Conservation (phyloP, 2,329 filamentous ascomycete genomes). For the Mariannaea elegans region DNA sequence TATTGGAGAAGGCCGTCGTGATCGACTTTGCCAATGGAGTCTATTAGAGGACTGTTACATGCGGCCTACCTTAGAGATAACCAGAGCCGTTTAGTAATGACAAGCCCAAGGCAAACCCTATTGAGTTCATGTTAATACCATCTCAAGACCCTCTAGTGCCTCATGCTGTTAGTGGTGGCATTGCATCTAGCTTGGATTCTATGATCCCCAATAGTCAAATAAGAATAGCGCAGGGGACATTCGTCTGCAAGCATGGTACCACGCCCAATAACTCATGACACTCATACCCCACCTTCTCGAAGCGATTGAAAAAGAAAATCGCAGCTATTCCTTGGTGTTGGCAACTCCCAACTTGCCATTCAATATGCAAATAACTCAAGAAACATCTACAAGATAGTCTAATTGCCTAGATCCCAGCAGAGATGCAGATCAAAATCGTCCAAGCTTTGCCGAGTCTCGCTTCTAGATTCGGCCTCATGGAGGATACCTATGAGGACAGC, state of each 20-base stretch:
- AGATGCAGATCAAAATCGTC: slow-evolving; percentile 12
- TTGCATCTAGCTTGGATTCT: too few species aligned
- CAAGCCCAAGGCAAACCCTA: background rate
- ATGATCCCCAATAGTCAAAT: too few species aligned
- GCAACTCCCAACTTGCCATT: slow-evolving; percentile 17
- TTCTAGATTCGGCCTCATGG: slow-evolving; percentile 8
- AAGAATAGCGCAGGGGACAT: too few species aligned
- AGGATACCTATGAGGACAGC: slow-evolving; percentile 1
- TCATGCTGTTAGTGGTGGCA: too few species aligned
- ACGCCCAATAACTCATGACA: too few species aligned
- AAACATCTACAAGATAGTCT: slow-evolving; percentile 12
- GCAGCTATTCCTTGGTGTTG: too few species aligned
- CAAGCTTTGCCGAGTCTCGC: slow-evolving; percentile 14
- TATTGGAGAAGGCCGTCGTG: slow-evolving; percentile 64
- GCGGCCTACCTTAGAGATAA: background rate
- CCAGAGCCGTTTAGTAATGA: background rate
- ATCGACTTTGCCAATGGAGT: slow-evolving; percentile 67
- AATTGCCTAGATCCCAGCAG: slow-evolving; percentile 15
- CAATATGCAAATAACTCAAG: slow-evolving; percentile 16
- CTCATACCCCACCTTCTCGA: too few species aligned
- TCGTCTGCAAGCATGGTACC: too few species aligned
- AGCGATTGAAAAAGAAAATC: too few species aligned
- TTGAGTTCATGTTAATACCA: background rate
- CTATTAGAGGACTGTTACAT: slow-evolving; percentile 21
- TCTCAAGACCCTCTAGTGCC: too few species aligned